Conservation (phyloP, 345 rosid species). For the Citrus cavaleriei region DNA sequence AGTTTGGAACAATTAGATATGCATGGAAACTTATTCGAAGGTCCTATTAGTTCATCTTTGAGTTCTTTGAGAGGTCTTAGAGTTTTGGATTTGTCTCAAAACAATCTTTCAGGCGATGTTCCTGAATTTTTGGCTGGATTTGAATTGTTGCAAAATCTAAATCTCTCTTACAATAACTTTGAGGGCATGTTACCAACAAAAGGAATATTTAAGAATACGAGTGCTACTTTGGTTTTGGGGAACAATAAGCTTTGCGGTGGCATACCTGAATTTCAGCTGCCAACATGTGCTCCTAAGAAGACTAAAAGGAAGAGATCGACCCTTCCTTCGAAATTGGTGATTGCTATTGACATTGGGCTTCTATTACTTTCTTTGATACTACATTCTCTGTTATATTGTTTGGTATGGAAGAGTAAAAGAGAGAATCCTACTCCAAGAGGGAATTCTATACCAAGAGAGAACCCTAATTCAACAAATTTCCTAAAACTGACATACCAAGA, state of each 20-base stretch:
- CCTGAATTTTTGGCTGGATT: slow-evolving; percentile 9
- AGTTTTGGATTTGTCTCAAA: not conserved
- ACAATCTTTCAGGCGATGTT: slow-evolving; percentile 12
- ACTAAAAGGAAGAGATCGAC: not conserved
- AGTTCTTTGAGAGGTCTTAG: too few species aligned
- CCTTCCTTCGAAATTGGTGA: not conserved
- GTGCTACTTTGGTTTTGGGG: too few species aligned
- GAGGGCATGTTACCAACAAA: too few species aligned
- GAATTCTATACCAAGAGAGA: not conserved
- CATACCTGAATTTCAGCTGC: not conserved
- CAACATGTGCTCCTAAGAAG: slow-evolving; percentile 3
- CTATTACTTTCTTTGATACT: not conserved
- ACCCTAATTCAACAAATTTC: not conserved
- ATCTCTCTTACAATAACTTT: not conserved
- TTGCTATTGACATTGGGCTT: not conserved
- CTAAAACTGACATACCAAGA: not conserved
- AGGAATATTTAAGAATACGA: too few species aligned
- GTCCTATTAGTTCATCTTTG: not conserved
- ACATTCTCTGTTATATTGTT: not conserved
- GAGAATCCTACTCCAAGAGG: not conserved
- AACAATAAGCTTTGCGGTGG: not conserved
- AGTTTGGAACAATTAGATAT: not conserved
- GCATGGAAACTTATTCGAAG: slow-evolving; percentile 5
- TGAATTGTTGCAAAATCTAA: not conserved
- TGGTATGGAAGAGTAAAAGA: not conserved